These are phyloP conservation scores for Aspergillus hortae DNA, from an alignment of 2,329 filamentous ascomycete species.

Conservation along the genomic window DNA sequence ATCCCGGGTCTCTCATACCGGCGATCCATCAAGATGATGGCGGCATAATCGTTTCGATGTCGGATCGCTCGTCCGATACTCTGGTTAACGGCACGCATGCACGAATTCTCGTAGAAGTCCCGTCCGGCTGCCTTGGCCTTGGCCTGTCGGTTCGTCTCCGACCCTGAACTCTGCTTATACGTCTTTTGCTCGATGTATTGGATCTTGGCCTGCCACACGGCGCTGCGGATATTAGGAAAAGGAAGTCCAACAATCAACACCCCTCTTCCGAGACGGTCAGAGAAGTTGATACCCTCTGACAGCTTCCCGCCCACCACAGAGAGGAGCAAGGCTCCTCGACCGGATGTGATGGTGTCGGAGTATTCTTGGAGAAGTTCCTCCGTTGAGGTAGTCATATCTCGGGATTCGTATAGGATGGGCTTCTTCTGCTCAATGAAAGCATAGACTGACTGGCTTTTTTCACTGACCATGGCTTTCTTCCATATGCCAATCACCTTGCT, in stretches of 20 bases:
- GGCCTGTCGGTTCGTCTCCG: constrained; percentile 27
- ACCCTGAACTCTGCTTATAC: constrained; percentile 25
- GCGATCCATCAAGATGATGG: constrained; percentile 79
- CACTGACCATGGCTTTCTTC: constrained; percentile 43
- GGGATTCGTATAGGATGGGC: constrained; percentile 54
- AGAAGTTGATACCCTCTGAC: constrained; percentile 98
- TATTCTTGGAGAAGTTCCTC: constrained; percentile 75
- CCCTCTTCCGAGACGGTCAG: constrained; percentile 80
- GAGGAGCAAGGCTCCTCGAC: constrained; percentile 72
- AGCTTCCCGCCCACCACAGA: constrained; percentile 92
- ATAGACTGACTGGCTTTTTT: constrained; percentile 26
- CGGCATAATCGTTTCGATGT: constrained; percentile 83
- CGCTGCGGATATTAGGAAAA: constrained; percentile 83
- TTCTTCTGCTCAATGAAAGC: constrained; percentile 31
- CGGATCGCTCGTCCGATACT: constrained; percentile 90
- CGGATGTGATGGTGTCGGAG: constrained; percentile 59
- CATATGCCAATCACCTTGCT: constrained; percentile 66
- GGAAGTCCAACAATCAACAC: constrained; percentile 90
- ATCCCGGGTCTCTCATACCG: constrained; percentile 74
- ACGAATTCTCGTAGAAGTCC: constrained; percentile 90
- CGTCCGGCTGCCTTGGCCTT: constrained; percentile 53
- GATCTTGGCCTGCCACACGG: constrained; percentile 90
- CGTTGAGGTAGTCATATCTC: constrained; percentile 40
- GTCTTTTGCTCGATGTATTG: constrained; percentile 73
- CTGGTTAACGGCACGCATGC: constrained; percentile 96